Conservation (phyloP, 805 yeast species). For the Scheffersomyces lignosus region DNA sequence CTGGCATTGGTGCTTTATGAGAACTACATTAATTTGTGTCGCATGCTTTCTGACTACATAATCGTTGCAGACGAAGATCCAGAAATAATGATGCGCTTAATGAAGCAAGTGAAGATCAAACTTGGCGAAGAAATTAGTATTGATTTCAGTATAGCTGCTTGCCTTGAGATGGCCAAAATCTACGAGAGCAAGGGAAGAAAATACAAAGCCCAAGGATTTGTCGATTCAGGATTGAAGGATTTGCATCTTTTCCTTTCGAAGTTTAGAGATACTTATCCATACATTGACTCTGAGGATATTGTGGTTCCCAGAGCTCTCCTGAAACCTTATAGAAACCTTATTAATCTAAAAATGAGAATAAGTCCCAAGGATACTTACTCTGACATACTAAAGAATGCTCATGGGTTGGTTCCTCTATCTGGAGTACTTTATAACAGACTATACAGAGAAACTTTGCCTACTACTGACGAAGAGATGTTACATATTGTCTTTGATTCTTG, state of each 20-base stretch:
- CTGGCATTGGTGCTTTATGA: constrained; percentile 10
- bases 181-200: constrained; percentile 24
- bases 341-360: constrained; percentile 4
- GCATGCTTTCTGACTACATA: constrained; percentile 23
- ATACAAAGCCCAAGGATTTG: constrained; percentile 20
- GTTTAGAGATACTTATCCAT: constrained; percentile 20
- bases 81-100: constrained; percentile 28
- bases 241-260: constrained; percentile 13
- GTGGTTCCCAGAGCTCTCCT: constrained; percentile 3
- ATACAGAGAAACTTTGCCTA: constrained; percentile 7
- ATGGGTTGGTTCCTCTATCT: constrained; percentile 13
- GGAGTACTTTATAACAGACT: constrained; percentile 19
- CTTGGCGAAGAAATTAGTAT: constrained; percentile 21
- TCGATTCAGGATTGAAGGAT: constrained; percentile 26
- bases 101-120: constrained; percentile 23
- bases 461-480: constrained; percentile 6
- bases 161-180: constrained; percentile 28
- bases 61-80: constrained; percentile 17
- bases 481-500: constrained; percentile 17
- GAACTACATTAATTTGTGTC: constrained; percentile 21
- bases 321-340: constrained; percentile 4
- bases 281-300: constrained; percentile 4
- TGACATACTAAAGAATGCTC: constrained; percentile 7
- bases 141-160: constrained; percentile 24
- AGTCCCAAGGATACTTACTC: constrained; percentile 21